Percentiles rank a stretch among this genome's conserved stretches.
Evolutionary conservation across 2,329 filamentous ascomycete species (phyloP).

Genomic region (Aspergillus sp.): DNA sequence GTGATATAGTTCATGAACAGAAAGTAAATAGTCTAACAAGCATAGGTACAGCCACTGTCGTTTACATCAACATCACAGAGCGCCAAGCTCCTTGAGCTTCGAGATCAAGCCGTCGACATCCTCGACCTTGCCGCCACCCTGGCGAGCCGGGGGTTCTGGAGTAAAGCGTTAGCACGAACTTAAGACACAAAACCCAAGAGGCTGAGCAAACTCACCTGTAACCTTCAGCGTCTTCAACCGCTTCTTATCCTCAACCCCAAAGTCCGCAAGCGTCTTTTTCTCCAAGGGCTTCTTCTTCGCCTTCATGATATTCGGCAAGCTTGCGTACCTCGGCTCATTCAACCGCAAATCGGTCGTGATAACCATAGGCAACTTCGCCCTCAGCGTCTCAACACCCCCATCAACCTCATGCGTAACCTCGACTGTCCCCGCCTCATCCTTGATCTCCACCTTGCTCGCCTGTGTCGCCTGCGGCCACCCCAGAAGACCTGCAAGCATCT

Average conservation of each 20-base stretch:
- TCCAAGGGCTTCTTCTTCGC: slow-evolving; percentile 99
- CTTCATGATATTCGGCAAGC: slow-evolving; percentile 99
- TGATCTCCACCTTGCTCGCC: slow-evolving; percentile 80
- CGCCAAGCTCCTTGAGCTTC: slow-evolving; percentile 95
- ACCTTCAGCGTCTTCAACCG: slow-evolving; percentile 91
- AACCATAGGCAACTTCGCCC: slow-evolving; percentile 83
- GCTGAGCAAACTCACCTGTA: slow-evolving; percentile 61
- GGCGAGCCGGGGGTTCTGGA: slow-evolving; percentile 79
- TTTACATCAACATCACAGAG: slow-evolving; percentile 61
- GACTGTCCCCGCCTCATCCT: slow-evolving; percentile 68
- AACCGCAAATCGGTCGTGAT: slow-evolving; percentile 93
- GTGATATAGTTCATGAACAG: not conserved
- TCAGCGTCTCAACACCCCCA: slow-evolving; percentile 88
- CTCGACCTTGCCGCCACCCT: slow-evolving; percentile 96
- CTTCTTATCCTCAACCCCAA: slow-evolving; percentile 73
- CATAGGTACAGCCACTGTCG: slow-evolving; percentile 25
- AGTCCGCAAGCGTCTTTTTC: slow-evolving; percentile 85
- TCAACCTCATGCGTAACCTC: slow-evolving; percentile 91
- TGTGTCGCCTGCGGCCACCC: slow-evolving; percentile 95
- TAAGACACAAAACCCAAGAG: slow-evolving; percentile 5
- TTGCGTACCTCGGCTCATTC: slow-evolving; percentile 95
- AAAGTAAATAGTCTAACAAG: slow-evolving; percentile 8
- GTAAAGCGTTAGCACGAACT: slow-evolving; percentile 3
- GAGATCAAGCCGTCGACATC: slow-evolving; percentile 92
- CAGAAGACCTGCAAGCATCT: slow-evolving; percentile 93